A percentile compares a stretch with the other conserved stretches of the same genome.
Conservation (phyloP, 306 rosid genomes). For the Fragaria vesca region DNA sequence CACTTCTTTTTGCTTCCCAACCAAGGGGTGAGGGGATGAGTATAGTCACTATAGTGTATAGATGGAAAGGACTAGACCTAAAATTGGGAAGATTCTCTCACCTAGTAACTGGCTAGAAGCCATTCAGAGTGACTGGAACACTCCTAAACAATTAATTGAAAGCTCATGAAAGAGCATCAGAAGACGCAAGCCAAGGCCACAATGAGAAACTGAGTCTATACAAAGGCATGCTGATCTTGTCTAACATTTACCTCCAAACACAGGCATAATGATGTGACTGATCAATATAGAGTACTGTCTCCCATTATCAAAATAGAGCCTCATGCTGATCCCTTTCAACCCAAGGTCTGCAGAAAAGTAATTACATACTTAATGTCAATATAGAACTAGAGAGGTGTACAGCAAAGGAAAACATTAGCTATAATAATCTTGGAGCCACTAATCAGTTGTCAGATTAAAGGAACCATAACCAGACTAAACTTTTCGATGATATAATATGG, state of each 20-base stretch:
- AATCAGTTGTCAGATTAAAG: not conserved
- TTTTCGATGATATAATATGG: not conserved
- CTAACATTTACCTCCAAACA: not conserved
- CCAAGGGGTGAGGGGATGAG: not conserved
- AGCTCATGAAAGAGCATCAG: not conserved
- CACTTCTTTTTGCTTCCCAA: not conserved
- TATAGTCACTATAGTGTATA: not conserved
- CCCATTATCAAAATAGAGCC: not conserved
- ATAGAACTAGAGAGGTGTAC: not conserved
- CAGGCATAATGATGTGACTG: not conserved
- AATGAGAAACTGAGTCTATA: not conserved
- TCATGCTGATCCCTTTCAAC: not conserved
- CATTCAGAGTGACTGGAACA: not conserved
- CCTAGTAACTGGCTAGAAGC: not conserved
- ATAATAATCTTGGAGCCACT: not conserved
- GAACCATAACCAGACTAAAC: not conserved
- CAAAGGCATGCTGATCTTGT: not conserved
- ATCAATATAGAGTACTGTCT: not conserved
- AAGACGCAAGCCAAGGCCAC: not conserved
- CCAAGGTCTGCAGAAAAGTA: constrained; percentile 8
- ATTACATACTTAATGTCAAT: not conserved
- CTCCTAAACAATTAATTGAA: not conserved
- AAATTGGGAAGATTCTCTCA: not conserved
- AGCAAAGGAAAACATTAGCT: not conserved
- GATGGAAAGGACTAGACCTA: not conserved